A percentile compares a stretch with the other conserved stretches of the same genome.
These are phyloP conservation scores for Zanthoxylum bungeanum DNA, from an alignment of 345 rosid genomes.

Conservation along the genomic window DNA sequence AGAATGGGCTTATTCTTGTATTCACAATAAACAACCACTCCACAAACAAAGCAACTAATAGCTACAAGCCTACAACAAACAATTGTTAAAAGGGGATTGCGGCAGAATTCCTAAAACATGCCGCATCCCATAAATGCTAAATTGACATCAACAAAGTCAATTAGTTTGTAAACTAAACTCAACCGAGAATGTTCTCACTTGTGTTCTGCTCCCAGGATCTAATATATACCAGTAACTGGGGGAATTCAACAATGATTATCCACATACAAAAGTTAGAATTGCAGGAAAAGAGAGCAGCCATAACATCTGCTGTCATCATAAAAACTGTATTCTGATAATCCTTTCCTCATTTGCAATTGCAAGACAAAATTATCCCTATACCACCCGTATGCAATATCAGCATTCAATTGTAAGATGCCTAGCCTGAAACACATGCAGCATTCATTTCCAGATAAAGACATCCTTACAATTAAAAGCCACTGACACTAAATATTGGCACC, in stretches of 20 bases:
- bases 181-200: neutral
- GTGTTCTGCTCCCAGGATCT: neutral
- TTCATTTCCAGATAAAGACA: neutral
- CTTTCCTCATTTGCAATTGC: neutral
- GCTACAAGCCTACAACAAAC: neutral
- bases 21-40: neutral
- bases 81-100: neutral
- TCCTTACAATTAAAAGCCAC: too few relatives aligned
- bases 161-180: neutral
- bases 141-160: neutral
- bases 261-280: neutral
- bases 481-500: neutral
- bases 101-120: neutral
- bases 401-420: neutral
- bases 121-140: neutral
- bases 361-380: too few relatives aligned
- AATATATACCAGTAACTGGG: neutral
- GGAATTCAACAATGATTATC: neutral
- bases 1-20: slow-evolving; percentile 14
- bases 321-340: neutral
- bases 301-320: neutral
- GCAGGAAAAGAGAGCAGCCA: neutral
- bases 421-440: neutral
- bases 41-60: neutral
- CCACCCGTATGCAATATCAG: neutral